Conservation (phyloP, 805 yeast species). For the Yamadazyma akitaensis region DNA sequence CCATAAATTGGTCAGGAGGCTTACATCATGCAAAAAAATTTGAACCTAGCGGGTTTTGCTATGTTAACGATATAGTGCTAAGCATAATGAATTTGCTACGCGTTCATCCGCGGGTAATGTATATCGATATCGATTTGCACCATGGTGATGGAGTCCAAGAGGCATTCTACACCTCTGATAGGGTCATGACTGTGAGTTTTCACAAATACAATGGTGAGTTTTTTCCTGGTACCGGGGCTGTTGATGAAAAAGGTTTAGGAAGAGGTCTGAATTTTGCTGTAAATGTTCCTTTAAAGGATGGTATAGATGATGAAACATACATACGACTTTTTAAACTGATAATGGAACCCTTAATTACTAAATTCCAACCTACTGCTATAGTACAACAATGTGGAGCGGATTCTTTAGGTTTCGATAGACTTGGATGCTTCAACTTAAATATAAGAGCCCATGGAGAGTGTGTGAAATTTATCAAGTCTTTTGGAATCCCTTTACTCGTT, state of each 20-base stretch:
- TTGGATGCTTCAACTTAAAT: constrained; percentile 90
- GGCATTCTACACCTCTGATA: constrained; percentile 89
- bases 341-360: constrained; percentile 84
- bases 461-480: constrained; percentile 82
- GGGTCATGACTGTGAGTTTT: constrained; percentile 95
- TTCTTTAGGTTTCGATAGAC: constrained; percentile 85
- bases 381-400: constrained; percentile 98
- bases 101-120: constrained; percentile 88
- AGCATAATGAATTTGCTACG: constrained; percentile 81
- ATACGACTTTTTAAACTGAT: constrained; percentile 73
- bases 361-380: constrained; percentile 89
- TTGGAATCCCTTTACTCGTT: constrained; percentile 86
- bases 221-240: constrained; percentile 95
- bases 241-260: constrained; percentile 86
- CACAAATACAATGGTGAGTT: constrained; percentile 93
- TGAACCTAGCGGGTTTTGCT: constrained; percentile 95
- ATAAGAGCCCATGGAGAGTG: constrained; percentile 95
- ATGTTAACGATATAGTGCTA: constrained; percentile 88
- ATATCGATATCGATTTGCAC: constrained; percentile 91
- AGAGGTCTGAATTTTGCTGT: constrained; percentile 84
- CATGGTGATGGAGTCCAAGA: constrained; percentile 99
- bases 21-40: constrained; percentile 93
- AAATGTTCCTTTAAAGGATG: constrained; percentile 91
- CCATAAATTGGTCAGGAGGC: constrained; percentile 96
- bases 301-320: constrained; percentile 91